Percentiles rank a stretch among this genome's conserved stretches.
phyloP scores from a whole-genome alignment of 306 rosid species.

The Fragaria nilgerrensis region DNA sequence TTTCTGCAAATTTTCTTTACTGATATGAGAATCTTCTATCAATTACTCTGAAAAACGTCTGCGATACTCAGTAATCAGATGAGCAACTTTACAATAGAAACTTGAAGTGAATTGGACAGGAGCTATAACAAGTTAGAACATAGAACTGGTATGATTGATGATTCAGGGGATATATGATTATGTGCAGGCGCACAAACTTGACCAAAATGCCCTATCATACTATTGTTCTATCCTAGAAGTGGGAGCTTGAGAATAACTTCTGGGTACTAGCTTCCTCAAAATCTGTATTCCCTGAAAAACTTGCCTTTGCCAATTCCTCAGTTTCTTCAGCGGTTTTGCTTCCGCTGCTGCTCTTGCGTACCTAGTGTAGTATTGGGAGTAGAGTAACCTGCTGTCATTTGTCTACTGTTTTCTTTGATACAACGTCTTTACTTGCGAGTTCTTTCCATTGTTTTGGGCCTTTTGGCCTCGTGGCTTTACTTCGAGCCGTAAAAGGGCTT shows the following conservation, averaged over 20 bases:
- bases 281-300: slow-evolving; percentile 41
- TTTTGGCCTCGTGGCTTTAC: too few species aligned
- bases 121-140: too few species aligned
- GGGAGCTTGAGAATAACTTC: background rate
- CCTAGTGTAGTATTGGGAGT: slow-evolving; percentile 15
- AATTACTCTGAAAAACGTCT: too few species aligned
- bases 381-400: slow-evolving; percentile 12
- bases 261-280: slow-evolving; percentile 45
- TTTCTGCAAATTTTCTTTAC: background rate
- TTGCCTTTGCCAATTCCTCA: slow-evolving; percentile 64
- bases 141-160: background rate
- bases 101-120: background rate
- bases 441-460: background rate
- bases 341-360: slow-evolving; percentile 40
- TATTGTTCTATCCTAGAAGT: background rate
- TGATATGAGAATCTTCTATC: background rate
- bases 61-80: background rate
- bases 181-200: background rate
- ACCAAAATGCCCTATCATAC: background rate
- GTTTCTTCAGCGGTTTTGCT: slow-evolving; percentile 43
- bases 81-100: background rate
- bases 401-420: too few species aligned
- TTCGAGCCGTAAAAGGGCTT: too few species aligned
- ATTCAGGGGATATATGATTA: background rate
- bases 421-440: too few species aligned